phyloP scores from a whole-genome alignment of 306 rosid species.

The Cucumis hystrix region DNA sequence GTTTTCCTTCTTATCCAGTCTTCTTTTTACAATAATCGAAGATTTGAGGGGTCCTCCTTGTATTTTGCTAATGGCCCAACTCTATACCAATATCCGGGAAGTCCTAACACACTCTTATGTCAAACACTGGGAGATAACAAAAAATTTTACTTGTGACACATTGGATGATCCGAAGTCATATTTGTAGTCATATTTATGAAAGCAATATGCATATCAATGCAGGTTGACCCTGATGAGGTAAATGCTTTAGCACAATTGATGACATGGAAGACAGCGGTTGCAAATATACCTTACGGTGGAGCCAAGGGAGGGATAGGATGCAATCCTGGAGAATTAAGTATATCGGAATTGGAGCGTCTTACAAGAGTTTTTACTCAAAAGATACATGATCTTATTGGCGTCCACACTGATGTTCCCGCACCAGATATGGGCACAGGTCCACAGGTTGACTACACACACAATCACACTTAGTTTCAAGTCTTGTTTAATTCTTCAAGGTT shows the following conservation, averaged over 20 bases:
- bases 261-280: slow-evolving; percentile 99
- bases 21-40: background rate
- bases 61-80: background rate
- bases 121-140: background rate
- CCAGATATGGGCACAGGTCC: slow-evolving; percentile 99
- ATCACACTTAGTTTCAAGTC: background rate
- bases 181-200: background rate
- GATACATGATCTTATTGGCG: slow-evolving; percentile 80
- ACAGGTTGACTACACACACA: slow-evolving; percentile 34
- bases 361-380: slow-evolving; percentile 94
- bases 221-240: slow-evolving; percentile 99
- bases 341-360: slow-evolving; percentile 75
- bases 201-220: background rate
- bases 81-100: background rate
- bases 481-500: background rate
- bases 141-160: background rate
- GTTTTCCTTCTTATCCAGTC: background rate
- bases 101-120: background rate
- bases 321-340: slow-evolving; percentile 49
- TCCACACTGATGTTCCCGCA: slow-evolving; percentile 84
- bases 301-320: slow-evolving; percentile 99
- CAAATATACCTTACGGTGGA: slow-evolving; percentile 92
- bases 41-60: background rate
- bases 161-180: background rate
- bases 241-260: slow-evolving; percentile 92